Conservation (phyloP, 2,329 filamentous ascomycete species). For the Fusarium pseudograminearum region DNA sequence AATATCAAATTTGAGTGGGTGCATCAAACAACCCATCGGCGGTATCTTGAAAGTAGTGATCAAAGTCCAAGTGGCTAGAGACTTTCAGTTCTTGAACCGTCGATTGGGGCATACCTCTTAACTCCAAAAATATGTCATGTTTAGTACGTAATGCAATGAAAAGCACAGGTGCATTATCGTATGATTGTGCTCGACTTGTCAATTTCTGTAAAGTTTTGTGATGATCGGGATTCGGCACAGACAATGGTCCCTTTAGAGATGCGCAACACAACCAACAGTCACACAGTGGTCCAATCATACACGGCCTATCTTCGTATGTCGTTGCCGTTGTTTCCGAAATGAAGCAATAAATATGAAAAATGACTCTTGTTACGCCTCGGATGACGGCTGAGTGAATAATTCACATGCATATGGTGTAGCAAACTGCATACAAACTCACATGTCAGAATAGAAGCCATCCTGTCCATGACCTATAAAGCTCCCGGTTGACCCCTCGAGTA, state of each 20-base stretch:
- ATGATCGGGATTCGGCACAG: background rate
- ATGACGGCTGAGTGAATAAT: background rate
- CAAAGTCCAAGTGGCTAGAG: too few relatives aligned
- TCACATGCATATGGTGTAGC: background rate
- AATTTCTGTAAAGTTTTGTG: background rate
- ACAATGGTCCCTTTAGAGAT: background rate
- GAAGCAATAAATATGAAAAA: background rate
- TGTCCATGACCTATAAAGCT: background rate
- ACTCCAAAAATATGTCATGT: too few relatives aligned
- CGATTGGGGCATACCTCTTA: too few relatives aligned
- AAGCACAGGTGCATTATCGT: too few relatives aligned
- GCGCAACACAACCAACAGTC: background rate
- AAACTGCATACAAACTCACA: background rate
- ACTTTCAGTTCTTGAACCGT: too few relatives aligned
- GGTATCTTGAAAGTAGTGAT: too few relatives aligned
- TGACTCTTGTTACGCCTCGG: background rate
- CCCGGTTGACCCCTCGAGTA: too few relatives aligned
- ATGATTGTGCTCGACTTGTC: background rate
- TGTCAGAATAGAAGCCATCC: background rate
- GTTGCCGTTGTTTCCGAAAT: background rate
- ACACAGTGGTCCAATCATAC: background rate
- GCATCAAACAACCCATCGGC: too few relatives aligned
- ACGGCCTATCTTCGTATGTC: background rate
- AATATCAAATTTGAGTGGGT: too few relatives aligned
- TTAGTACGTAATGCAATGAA: too few relatives aligned